Evolutionary conservation across 1,284 basidiomycete species (phyloP), one percentile per base, ranked within the genome.

Genomic region (Blastosporella zonata): DNA sequence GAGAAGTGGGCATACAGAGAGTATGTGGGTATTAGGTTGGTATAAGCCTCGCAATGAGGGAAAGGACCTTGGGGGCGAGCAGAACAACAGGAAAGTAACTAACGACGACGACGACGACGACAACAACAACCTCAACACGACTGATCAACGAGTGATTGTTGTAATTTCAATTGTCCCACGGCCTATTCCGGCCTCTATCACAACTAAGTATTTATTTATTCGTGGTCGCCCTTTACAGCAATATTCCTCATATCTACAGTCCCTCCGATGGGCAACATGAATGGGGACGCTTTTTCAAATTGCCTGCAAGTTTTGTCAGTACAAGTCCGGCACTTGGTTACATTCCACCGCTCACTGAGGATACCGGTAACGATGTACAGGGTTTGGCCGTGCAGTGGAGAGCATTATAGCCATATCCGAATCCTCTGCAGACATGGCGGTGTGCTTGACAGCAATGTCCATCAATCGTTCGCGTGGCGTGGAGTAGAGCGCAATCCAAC

Each of bases 291-390:
- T 56, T 76, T 72, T 29, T 77, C 74, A 27, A 81, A 64, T 8
- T 64, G 59, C 56, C 80, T 81, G 54, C 8, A 34, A 22, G 31
- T 2, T 20, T 28, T 12, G 21, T 43, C 20, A 38, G 39, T 36
- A 22, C 35, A 28, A 37, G 15, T 10, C 23, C 15, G 9, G 28
- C 42, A 21, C 17, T 17, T 39, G 7, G n/a, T 10, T 42, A 23
- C 20, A 46, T 29, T n/a, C n/a, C n/a, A n/a, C 41, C 35, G 77
- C 85, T 68, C 58, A 90, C 87, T 85, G 80, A 49, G 84, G 81
- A 62, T 79, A 84, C 55, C 81, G 74, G 62, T 77, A 81, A 36
- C 84, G 75, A 61, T 82, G 78, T 20, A 84, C 71, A 2, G 62
- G 64, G 1, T 84, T 77, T 40, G 64, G 69, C 59, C 73, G 69